Evolutionary conservation across 2,329 filamentous ascomycete species (phyloP).

Genomic region (Massarina eburnea): DNA sequence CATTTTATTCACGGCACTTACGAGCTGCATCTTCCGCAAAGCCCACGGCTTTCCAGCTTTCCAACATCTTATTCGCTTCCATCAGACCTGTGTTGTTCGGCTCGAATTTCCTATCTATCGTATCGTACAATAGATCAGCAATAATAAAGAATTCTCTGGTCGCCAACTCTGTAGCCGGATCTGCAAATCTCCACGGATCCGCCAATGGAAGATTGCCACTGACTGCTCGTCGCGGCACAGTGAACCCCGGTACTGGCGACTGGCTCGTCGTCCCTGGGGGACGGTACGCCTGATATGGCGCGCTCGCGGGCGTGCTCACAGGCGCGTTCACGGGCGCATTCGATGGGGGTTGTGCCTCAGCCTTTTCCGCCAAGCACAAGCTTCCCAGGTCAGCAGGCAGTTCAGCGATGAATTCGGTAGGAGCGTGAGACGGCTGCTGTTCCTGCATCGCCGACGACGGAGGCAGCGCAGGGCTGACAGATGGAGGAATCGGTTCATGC

Average conservation of each 20-base stretch:
- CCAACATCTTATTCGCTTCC: slow-evolving; percentile 36
- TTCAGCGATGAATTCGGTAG: slow-evolving; percentile 37
- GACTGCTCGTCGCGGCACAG: slow-evolving; percentile 30
- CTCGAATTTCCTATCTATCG: slow-evolving; percentile 35
- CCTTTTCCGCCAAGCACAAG: slow-evolving; percentile 18
- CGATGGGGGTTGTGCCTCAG: slow-evolving; percentile 13
- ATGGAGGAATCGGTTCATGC: slow-evolving; percentile 11
- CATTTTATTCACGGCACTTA: slow-evolving; percentile 15
- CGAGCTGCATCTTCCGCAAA: slow-evolving; percentile 30
- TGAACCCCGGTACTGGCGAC: slow-evolving; percentile 24
- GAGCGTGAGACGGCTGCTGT: slow-evolving; percentile 9
- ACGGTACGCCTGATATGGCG: slow-evolving; percentile 33
- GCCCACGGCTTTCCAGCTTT: slow-evolving; percentile 29
- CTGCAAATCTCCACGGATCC: slow-evolving; percentile 40
- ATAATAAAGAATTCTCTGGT: slow-evolving; percentile 41
- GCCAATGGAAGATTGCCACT: slow-evolving; percentile 31
- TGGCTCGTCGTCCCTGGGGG: slow-evolving; percentile 15
- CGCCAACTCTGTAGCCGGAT: slow-evolving; percentile 33
- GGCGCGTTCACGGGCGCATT: too few relatives aligned
- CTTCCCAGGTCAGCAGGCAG: slow-evolving; percentile 37
- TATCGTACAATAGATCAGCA: slow-evolving; percentile 39
- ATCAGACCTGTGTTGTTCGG: slow-evolving; percentile 38
- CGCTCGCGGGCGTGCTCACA: slow-evolving; percentile 6
- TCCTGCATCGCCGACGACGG: slow-evolving; percentile 13
- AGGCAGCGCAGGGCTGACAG: slow-evolving; percentile 22